phyloP scores from a whole-genome alignment of 768 basidiomycete genomes.

The Trametes cubensis region DNA sequence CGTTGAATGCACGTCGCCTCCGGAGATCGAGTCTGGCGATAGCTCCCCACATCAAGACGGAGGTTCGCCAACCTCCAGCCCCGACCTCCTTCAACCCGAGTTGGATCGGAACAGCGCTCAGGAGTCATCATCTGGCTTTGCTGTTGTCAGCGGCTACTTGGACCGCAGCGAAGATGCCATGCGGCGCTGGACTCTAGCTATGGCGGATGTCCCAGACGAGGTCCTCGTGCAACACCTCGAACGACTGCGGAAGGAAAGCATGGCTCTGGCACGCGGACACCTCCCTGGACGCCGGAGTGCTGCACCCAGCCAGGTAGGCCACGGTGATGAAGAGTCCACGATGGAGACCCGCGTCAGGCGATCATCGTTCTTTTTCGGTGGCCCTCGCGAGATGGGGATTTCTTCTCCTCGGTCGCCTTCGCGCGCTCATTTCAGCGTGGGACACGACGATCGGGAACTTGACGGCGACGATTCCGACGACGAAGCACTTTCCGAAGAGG shows the following conservation, averaged over 20 bases:
- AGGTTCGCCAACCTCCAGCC: background rate
- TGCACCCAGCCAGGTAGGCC: constrained; percentile 24
- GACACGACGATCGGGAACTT: constrained; percentile 20
- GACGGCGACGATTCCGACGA: constrained; percentile 27
- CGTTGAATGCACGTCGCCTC: constrained; percentile 9
- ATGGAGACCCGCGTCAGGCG: constrained; percentile 17
- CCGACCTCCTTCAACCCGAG: background rate
- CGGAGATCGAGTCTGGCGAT: background rate
- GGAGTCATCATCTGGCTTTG: constrained; percentile 17
- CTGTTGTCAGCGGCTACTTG: constrained; percentile 21
- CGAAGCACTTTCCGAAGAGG: constrained; percentile 24
- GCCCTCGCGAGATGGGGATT: constrained; percentile 24
- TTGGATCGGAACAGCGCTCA: background rate
- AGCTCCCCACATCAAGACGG: background rate
- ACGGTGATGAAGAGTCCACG: constrained; percentile 19
- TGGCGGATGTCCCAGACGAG: constrained; percentile 38
- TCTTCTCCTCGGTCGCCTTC: constrained; percentile 11
- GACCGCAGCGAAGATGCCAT: constrained; percentile 28
- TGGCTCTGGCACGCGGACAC: constrained; percentile 22
- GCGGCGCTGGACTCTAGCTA: constrained; percentile 37
- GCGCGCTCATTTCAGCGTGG: constrained; percentile 24
- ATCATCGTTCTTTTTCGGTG: constrained; percentile 24
- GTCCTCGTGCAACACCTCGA: constrained; percentile 37
- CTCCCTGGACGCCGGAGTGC: constrained; percentile 20
- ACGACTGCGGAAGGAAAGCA: constrained; percentile 30